Conservation (phyloP, 345 rosid species). For the Erucastrum elatum region DNA sequence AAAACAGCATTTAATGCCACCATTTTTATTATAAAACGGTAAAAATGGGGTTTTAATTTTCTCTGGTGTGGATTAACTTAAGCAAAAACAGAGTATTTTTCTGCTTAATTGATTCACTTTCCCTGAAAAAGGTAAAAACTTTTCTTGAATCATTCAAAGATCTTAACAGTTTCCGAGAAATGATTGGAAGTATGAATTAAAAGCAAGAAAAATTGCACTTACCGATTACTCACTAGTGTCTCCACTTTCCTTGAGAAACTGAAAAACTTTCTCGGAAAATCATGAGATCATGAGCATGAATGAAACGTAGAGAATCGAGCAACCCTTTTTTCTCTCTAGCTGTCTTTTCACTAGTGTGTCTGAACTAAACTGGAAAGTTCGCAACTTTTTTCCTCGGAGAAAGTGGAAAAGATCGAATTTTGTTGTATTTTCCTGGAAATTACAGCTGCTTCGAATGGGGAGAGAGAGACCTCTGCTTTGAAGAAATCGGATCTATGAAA, state of each 20-base stretch:
- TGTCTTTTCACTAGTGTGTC: neutral
- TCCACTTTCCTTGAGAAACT: constrained; percentile 25
- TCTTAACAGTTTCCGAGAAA: neutral
- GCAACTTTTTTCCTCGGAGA: neutral
- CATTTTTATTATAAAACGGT: neutral
- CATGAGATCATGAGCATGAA: constrained; percentile 16
- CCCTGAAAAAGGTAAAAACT: neutral
- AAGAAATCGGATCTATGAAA: constrained; percentile 40
- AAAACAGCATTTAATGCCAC: constrained; percentile 29
- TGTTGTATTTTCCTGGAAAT: constrained; percentile 19
- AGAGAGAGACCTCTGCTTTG: constrained; percentile 14
- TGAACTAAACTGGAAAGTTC: constrained; percentile 8
- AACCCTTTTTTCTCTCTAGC: neutral
- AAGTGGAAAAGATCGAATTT: constrained; percentile 14
- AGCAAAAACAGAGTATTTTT: constrained; percentile 2
- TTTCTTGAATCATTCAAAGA: neutral
- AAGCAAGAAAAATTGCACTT: neutral
- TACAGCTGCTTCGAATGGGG: constrained; percentile 8
- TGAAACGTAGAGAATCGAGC: neutral
- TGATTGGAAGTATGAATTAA: neutral
- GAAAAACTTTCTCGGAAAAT: constrained; percentile 39
- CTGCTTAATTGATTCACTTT: constrained; percentile 8
- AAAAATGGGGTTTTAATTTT: neutral
- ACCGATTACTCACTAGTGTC: constrained; percentile 22
- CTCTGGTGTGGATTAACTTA: neutral